phyloP scores from a whole-genome alignment of 2,329 filamentous ascomycete genomes.

The Alternaria conjuncta region DNA sequence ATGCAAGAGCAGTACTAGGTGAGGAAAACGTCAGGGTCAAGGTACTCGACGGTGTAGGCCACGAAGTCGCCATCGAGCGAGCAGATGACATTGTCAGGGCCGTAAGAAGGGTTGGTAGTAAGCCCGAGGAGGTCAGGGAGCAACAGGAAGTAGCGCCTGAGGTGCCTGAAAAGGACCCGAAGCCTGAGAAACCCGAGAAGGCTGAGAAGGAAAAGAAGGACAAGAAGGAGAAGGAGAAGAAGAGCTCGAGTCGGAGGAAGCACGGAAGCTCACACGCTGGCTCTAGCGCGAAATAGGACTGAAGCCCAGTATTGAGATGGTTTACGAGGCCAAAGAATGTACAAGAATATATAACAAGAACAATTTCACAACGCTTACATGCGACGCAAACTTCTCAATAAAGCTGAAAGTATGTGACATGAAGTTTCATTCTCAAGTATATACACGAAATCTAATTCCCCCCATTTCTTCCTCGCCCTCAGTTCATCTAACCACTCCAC shows the following conservation, averaged over 20 bases:
- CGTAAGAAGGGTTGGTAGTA: conserved; percentile 8
- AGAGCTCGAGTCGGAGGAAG: conserved; percentile 14
- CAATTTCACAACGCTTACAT: not conserved
- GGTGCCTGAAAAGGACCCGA: not conserved
- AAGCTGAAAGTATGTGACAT: not conserved
- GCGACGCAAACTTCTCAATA: not conserved
- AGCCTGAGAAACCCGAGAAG: not conserved
- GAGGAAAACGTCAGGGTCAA: conserved; percentile 63
- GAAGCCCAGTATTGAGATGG: not conserved
- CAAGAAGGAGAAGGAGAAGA: conserved; percentile 12
- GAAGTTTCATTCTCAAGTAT: not conserved
- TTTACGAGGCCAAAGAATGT: conserved; percentile 2
- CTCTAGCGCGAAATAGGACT: conserved; percentile 9
- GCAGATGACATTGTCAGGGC: conserved; percentile 62
- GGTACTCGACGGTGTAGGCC: conserved; percentile 65
- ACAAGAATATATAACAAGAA: conserved; percentile 1
- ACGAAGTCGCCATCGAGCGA: conserved; percentile 71
- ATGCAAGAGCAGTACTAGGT: conserved; percentile 65
- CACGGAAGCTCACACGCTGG: conserved; percentile 12
- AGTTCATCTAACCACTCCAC: conserved; percentile 23
- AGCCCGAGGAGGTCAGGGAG: conserved; percentile 2
- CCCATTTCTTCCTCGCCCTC: too few relatives aligned
- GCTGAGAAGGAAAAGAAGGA: conserved; percentile 3
- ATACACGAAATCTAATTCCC: not conserved
- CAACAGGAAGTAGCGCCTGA: conserved; percentile 3